Percentiles rank a stretch among this genome's conserved stretches.
Evolutionary conservation across 305 asterid genomes (phyloP).

Genomic region (Fraxinus dipetala): DNA sequence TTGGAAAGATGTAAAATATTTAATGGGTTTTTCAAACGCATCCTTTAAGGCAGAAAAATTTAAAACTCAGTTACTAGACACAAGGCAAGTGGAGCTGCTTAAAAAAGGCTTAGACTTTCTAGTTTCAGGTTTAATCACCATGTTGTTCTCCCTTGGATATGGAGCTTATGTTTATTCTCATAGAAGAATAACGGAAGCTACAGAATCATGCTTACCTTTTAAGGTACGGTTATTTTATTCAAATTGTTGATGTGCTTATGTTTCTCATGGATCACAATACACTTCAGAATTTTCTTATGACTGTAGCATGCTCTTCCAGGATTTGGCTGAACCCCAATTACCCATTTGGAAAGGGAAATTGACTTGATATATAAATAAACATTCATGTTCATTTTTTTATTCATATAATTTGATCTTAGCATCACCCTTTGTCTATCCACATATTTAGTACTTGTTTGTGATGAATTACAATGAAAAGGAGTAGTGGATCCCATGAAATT

Average conservation of each 20-base stretch:
- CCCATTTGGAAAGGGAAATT: background rate
- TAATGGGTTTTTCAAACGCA: slow-evolving; percentile 73
- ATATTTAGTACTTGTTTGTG: background rate
- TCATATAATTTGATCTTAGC: background rate
- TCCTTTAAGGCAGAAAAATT: slow-evolving; percentile 70
- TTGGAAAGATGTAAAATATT: slow-evolving; percentile 71
- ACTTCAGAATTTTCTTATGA: background rate
- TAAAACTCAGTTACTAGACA: slow-evolving; percentile 68
- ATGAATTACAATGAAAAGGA: background rate
- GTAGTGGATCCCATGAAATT: background rate
- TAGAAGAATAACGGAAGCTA: slow-evolving; percentile 65
- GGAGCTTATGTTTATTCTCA: slow-evolving; percentile 73
- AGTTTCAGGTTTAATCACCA: slow-evolving; percentile 65
- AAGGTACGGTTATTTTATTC: slow-evolving; percentile 38
- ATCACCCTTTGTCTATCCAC: background rate
- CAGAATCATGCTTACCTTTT: slow-evolving; percentile 63
- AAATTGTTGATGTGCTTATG: background rate
- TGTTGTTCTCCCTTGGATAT: slow-evolving; percentile 63
- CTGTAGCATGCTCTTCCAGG: background rate
- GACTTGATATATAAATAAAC: background rate
- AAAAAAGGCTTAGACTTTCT: slow-evolving; percentile 71
- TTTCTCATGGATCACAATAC: background rate
- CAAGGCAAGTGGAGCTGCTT: slow-evolving; percentile 67
- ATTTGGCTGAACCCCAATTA: background rate
- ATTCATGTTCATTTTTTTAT: background rate